Evolutionary conservation across 768 basidiomycete species (phyloP), one percentile per base, ranked within the genome.

Genomic region (Boletus sp.): DNA sequence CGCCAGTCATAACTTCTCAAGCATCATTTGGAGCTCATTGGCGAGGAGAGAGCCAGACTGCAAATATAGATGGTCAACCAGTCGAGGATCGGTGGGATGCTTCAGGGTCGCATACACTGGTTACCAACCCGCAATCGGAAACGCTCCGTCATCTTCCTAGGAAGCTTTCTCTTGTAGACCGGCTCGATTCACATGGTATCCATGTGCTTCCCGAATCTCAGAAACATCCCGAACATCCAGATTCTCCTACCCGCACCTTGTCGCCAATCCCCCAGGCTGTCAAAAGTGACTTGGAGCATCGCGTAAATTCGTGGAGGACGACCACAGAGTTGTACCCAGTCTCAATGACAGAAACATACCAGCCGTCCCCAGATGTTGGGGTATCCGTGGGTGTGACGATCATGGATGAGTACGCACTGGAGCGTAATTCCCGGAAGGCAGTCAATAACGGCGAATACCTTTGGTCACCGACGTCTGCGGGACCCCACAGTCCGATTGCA

Each of bases 121-220:
- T 35, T 7, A 35, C 25, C 41, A 50, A 55, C 46, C 63, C 56
- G n/a, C 67, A 64, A 33, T 61, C 74, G 14, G 61, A 66, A 14
- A 63, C 68, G 14, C 57, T 65, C 33, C 80, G 84, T 35, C 82
- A 85, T 70, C 69, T 79, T 30, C 88, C 87, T 4, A 76, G 76
- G 57, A 87, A 85, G 57, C 74, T 90, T 10, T 88, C 87, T 1
- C 78, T 90, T 9, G 76, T 89, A 4, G 85, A 88, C 60, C 78
- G 83, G 54, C 77, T 82, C 50, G 87, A 87, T 50, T 54, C 69
- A 4, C 57, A 68, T 21, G 77, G 78, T 7, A 58, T 65, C 64
- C 77, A 65, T 51, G 69, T 64, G n/a, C 74, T 74, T 21, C 61
- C 69, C 49, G 71, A 63, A 60, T 51, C 57, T 33, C 52, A 58